These are phyloP conservation scores for Melocanna baccifera DNA, from an alignment of 176 grass and related monocot species.

Conservation along the genomic window DNA sequence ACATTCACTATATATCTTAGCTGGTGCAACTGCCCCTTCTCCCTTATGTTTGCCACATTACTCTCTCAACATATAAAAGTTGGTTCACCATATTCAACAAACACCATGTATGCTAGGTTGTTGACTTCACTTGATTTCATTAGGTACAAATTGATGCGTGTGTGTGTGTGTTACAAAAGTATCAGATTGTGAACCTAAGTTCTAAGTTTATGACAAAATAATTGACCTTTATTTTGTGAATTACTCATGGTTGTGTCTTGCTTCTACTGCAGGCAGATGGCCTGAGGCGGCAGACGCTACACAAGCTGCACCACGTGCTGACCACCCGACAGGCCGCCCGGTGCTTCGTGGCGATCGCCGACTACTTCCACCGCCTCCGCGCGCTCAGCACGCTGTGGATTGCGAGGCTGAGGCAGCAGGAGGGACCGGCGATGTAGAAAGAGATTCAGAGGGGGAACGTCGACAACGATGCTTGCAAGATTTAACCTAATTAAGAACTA, in stretches of 20 bases:
- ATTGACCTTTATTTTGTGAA: neutral
- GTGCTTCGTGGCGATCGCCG: constrained; percentile 38
- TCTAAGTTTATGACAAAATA: neutral
- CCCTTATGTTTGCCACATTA: neutral
- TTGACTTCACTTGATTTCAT: neutral
- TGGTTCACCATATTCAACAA: neutral
- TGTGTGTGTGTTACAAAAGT: neutral
- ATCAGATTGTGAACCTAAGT: neutral
- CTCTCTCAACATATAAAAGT: neutral
- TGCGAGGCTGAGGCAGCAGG: constrained; percentile 32
- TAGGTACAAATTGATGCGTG: neutral
- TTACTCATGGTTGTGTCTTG: neutral
- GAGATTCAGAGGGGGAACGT: neutral
- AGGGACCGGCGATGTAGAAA: constrained; percentile 3
- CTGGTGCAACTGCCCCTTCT: neutral
- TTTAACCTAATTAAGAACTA: constrained; percentile 1
- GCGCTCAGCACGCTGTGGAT: constrained; percentile 46
- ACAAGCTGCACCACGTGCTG: constrained; percentile 49
- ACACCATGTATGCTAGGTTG: neutral
- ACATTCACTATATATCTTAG: neutral
- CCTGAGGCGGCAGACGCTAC: constrained; percentile 48
- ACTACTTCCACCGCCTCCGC: constrained; percentile 57
- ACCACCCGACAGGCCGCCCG: constrained; percentile 30
- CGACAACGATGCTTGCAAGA: constrained; percentile 12
- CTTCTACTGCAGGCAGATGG: constrained; percentile 37